phyloP scores from a whole-genome alignment of 805 yeast species.

The Candida xiaguanensis region DNA sequence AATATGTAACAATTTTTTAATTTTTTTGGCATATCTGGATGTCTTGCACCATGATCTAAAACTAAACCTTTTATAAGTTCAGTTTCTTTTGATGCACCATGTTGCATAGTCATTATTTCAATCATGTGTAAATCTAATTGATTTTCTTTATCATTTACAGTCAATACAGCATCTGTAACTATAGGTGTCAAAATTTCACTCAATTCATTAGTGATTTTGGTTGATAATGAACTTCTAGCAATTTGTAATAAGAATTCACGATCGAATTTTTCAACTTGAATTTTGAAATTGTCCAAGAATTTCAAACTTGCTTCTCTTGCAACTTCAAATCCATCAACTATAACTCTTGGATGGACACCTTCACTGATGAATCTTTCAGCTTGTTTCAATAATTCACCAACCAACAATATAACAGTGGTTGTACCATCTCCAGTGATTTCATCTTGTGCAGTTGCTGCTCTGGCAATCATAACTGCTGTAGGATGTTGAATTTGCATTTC shows the following conservation, averaged over 20 bases:
- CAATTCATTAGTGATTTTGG: constrained; percentile 77
- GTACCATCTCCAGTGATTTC: constrained; percentile 99
- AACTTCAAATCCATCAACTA: constrained; percentile 91
- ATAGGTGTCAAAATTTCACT: constrained; percentile 85
- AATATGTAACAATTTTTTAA: constrained; percentile 80
- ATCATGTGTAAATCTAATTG: constrained; percentile 90
- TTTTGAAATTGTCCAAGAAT: constrained; percentile 65
- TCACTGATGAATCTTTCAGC: constrained; percentile 89
- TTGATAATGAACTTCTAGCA: constrained; percentile 82
- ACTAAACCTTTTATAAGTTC: constrained; percentile 83
- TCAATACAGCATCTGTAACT: constrained; percentile 92
- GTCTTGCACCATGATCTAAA: constrained; percentile 97
- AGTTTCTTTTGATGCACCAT: constrained; percentile 80
- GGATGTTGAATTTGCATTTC: constrained; percentile 89
- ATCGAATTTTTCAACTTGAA: constrained; percentile 52
- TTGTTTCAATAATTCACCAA: constrained; percentile 91
- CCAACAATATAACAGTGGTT: constrained; percentile 89
- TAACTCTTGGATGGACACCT: constrained; percentile 93
- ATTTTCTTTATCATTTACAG: constrained; percentile 54
- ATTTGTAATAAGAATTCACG: constrained; percentile 89
- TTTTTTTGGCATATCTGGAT: constrained; percentile 96
- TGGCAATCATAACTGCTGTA: constrained; percentile 58
- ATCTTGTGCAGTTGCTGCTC: constrained; percentile 98
- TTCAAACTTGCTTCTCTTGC: constrained; percentile 76
- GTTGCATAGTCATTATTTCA: constrained; percentile 98